Base-by-base conservation (phyloP, 2,329 filamentous ascomycete genomes). In the Monosporascus sp. region DNA sequence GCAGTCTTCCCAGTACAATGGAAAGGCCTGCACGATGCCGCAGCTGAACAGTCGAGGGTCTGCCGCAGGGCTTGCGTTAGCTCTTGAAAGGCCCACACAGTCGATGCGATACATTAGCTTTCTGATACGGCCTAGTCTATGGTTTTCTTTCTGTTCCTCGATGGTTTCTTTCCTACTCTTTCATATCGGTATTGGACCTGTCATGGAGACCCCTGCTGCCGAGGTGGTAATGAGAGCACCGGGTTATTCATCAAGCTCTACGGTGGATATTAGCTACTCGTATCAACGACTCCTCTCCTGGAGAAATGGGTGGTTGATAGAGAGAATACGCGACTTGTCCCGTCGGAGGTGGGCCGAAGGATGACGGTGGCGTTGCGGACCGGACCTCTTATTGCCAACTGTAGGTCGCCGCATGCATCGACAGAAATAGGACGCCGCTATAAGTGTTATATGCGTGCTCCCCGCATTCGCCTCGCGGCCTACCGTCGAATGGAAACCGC, bases 121-220 rank as follows among this genome's bases (percentile, higher is more conserved):
- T 54, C 53, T 53, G 57, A 61, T 67, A 62, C 57, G 60, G 53
- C 55, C 50, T 51, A 54, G 38, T 52, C 51, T 27, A 54, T 54
- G 60, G 62, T 65, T 67, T 55, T 60, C 63, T 62, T 57, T 61
- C 61, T 55, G 37, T 62, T 61, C 60, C 64, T 61, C 60, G 56
- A 54, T 62, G 60, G 57, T 62, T 64, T 66, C 57, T 65, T 64
- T 60, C 54, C 52, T 60, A 60, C 54, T 64, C 48, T 54, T 61
- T 56, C 63, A 52, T 58, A 60, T 67, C 66, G 57, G 61, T 63
- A 63, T 61, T 66, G 63, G 65, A 61, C 63, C 64, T 65, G 57
- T 63, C 61, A 61, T 57, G 50, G 56, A 59, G 57, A 54, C 58
- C 67, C 67, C 68, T 72, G 67, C 65, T 69, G 67, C 67, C 68